Evolutionary conservation across 192 early-diverging fungal species (phyloP), one percentile per base, ranked within the genome.

Genomic region (Coemansia aciculifera): DNA sequence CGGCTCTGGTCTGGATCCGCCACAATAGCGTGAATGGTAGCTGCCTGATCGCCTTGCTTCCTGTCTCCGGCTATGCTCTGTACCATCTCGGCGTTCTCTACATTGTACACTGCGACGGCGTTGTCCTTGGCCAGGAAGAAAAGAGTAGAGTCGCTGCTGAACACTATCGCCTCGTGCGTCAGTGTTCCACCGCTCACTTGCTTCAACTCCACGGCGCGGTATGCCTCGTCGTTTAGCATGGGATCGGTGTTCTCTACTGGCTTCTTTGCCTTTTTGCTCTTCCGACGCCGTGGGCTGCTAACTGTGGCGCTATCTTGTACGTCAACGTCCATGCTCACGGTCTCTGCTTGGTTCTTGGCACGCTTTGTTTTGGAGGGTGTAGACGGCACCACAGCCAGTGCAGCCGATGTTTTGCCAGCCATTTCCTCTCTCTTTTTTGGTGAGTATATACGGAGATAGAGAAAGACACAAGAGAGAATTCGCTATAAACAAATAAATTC

Each of bases 51-150:
- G 5, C 52, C 48, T 59, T 63, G 48, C 42, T 65, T 34, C 15
- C 51, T 63, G 19, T n/a, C 48, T 19, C 46, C 62, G 57, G 71
- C 59, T 34, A 82, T 74, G 64, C 69, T 82, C 67, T 77, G 74
- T 68, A 82, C 72, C 79, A 82, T 70, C 68, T 77, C 75, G 51
- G 64, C 71, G 54, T 76, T 82, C 68, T 82, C 61, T 49, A 71
- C 75, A 11, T 82, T 76, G 68, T 82, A 82, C 12, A 77, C 79
- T 0, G 74, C 75, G 24, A 82, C 75, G 0, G 79, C 71, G 54
- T 71, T 73, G 65, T 76, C 74, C 63, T 82, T 82, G 68, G 72
- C 68, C 34, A 82, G 46, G 38, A 74, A 82, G 32, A 82, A 82
- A 46, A 70, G 63, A n/a, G 62, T n/a, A 17, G 79, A 77, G 75